Conservation (phyloP, 495 filamentous ascomycete genomes). For the Talaromyces borbonicus region DNA sequence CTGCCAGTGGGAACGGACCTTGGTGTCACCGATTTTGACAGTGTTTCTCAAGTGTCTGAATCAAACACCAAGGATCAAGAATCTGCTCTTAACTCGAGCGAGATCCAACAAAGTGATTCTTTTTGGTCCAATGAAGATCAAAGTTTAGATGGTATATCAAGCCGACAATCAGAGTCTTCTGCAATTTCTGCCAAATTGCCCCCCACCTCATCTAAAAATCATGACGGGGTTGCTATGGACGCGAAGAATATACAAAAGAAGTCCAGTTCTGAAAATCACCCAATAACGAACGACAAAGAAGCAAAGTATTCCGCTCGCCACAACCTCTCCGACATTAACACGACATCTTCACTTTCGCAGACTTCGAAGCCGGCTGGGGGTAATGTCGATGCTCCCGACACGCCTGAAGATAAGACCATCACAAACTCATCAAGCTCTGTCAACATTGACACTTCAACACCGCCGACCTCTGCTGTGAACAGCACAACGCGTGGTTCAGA, state of each 20-base stretch:
- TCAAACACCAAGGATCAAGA: not conserved
- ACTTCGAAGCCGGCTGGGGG: constrained; percentile 20
- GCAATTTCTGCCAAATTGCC: constrained; percentile 21
- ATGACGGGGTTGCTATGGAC: constrained; percentile 15
- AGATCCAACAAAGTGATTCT: constrained; percentile 12
- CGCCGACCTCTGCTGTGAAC: constrained; percentile 24
- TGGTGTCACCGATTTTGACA: constrained; percentile 10
- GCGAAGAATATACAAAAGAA: not conserved
- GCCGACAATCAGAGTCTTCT: constrained; percentile 26
- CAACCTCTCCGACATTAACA: constrained; percentile 17
- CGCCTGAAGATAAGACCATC: constrained; percentile 17
- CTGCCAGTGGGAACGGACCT: constrained; percentile 25
- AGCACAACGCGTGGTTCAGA: constrained; percentile 19
- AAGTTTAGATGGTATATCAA: constrained; percentile 23
- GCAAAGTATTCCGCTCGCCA: constrained; percentile 22
- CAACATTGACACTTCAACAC: constrained; percentile 23
- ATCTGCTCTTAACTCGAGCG: not conserved
- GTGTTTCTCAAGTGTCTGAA: not conserved
- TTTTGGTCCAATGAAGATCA: constrained; percentile 19
- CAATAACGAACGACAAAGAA: constrained; percentile 11
- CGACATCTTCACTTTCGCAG: constrained; percentile 13
- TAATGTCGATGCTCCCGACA: constrained; percentile 11
- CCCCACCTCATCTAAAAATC: too few species aligned
- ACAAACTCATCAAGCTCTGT: constrained; percentile 33
- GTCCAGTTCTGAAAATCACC: not conserved